Evolutionary conservation across 306 rosid genomes (phyloP), one percentile per base, ranked within the genome.

Genomic region (Vigna nakashimae): DNA sequence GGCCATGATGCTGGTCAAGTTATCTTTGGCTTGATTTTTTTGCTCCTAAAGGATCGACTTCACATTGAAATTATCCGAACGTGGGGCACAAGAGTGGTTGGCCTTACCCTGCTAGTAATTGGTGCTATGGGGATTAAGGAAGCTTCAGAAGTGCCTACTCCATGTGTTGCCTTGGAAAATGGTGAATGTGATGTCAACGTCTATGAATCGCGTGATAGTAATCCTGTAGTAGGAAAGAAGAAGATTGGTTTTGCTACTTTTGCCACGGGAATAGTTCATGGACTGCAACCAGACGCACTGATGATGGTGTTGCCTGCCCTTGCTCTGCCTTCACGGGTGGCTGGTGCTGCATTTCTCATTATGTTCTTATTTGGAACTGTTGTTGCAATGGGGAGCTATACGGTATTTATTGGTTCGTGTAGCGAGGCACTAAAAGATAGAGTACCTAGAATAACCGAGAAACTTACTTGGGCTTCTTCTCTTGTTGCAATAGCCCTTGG

Each of bases 1-100:
- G 98, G 98, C 60, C 98, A 94, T 68, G 98, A 94, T 51, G 98
- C 98, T 24, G 98, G 98, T 68, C 98, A 94, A 86, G 73, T 94
- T 73, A 88, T 94, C 75, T 94, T 94, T 49, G 98, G 98, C 77
- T 71, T 92, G 68, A 6, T 94, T 66, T 94, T 94, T 87, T 86
- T 94, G 51, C 83, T 91, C 22, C 88, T 94, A 10, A 92, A 94
- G 82, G 98, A 94, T 84, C 86, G 86, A 45, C 98, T 94, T 65
- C 98, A 94, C 70, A 94, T 94, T 42, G 98, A 95, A 80, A 58
- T 95, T 20, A 79, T 95, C 68, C 91, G 88, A 58, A 89, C 93
- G 20, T 95, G 98, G 98, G 98, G 98, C 43, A 92, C 98, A 30
- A 78, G 96, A 76, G 98, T 95, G 1, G 98, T 94, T 13, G 98